These are phyloP conservation scores for Hemileia vastatrix DNA, from an alignment of 1,284 basidiomycete species.

Conservation along the genomic window DNA sequence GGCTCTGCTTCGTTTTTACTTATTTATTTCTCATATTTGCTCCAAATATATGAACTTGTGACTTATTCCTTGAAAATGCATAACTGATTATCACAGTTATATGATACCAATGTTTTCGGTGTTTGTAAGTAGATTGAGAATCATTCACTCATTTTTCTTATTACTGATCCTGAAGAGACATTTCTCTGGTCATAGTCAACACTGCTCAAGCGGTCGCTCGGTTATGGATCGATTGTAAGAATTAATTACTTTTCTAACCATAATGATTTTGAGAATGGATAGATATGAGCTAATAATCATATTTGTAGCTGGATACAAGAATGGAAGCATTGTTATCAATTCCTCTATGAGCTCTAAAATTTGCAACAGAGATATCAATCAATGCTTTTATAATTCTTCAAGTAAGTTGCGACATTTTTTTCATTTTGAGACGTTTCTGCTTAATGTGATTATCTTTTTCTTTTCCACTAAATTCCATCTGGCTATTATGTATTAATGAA, in stretches of 20 bases:
- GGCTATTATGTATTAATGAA: no score
- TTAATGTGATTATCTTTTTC: no score
- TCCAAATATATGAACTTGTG: no score
- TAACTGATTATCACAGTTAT: conserved; percentile 33
- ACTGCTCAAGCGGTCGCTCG: conserved; percentile 39
- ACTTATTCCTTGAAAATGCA: no score
- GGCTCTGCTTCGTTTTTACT: background rate
- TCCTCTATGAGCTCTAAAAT: conserved; percentile 42
- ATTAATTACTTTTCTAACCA: no score
- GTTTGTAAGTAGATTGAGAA: conserved; percentile 27
- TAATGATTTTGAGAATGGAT: no score
- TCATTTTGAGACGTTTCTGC: no score
- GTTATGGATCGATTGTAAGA: conserved; percentile 37
- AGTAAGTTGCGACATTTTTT: conserved; percentile 8
- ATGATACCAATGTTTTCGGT: conserved; percentile 44
- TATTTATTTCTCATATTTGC: conserved; percentile 34
- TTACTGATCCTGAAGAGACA: no score
- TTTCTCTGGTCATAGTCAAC: conserved; percentile 32
- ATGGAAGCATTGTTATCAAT: conserved; percentile 43
- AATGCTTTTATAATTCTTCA: conserved; percentile 19
- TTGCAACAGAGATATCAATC: conserved; percentile 11
- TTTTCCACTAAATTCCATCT: no score
- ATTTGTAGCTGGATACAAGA: conserved; percentile 34
- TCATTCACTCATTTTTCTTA: no score
- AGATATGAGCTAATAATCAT: no score